Evolutionary conservation across 306 rosid species (phyloP).

Genomic region (Leucaena leucocephala): DNA sequence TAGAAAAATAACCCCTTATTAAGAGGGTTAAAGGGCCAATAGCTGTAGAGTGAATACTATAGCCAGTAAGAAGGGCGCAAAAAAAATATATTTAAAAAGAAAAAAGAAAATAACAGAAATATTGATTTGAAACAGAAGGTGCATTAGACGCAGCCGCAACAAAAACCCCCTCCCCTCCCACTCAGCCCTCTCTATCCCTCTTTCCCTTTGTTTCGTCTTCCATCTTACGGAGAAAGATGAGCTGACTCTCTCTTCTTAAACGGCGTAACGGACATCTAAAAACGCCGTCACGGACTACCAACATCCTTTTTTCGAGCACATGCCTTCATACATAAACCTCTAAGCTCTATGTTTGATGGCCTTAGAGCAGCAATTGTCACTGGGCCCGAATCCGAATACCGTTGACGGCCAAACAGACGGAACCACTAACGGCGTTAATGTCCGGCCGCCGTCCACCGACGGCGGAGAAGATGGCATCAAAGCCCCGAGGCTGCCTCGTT

Average conservation of each 20-base stretch:
- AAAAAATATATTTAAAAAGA: neutral
- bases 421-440: constrained; percentile 54
- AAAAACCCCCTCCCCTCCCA: constrained; percentile 31
- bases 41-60: constrained; percentile 40
- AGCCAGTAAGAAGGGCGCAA: constrained; percentile 17
- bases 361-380: constrained; percentile 51
- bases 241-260: constrained; percentile 48
- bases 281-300: constrained; percentile 62
- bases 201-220: constrained; percentile 17
- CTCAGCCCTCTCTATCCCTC: neutral
- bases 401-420: constrained; percentile 54
- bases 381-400: constrained; percentile 44
- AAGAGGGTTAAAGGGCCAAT: constrained; percentile 60
- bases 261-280: constrained; percentile 65
- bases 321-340: constrained; percentile 42
- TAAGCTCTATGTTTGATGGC: constrained; percentile 52
- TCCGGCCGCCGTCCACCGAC: constrained; percentile 47
- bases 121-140: constrained; percentile 9
- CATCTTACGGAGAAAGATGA: constrained; percentile 36
- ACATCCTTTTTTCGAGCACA: constrained; percentile 53
- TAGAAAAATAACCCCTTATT: constrained; percentile 45
- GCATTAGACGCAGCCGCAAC: constrained; percentile 36
- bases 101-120: neutral
- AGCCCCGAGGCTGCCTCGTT: constrained; percentile 84
- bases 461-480: constrained; percentile 72